Conservation (phyloP, 208 protist genomes). For the Angomonas deanei region DNA sequence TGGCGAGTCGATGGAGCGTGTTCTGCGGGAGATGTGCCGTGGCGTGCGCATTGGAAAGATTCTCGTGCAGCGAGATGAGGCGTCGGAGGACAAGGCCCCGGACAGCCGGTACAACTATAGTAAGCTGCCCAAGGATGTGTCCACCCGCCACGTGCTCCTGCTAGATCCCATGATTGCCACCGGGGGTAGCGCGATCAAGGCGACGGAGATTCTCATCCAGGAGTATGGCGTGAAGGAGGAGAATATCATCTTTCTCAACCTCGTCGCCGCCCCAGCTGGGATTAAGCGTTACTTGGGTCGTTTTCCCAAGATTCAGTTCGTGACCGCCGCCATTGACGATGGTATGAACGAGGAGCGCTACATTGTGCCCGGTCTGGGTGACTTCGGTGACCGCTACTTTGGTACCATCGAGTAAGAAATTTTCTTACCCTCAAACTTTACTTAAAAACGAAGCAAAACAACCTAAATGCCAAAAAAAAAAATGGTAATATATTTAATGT, state of each 20-base stretch:
- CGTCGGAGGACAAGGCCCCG: slow-evolving; percentile 77
- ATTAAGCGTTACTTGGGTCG: slow-evolving; percentile 47
- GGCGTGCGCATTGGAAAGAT: slow-evolving; percentile 97
- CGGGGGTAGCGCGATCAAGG: slow-evolving; percentile 80
- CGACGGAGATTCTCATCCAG: slow-evolving; percentile 71
- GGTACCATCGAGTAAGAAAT: slow-evolving; percentile 58
- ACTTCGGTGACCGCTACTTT: slow-evolving; percentile 97
- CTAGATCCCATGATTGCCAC: slow-evolving; percentile 97
- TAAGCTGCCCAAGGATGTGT: slow-evolving; percentile 95
- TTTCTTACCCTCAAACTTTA: neutral
- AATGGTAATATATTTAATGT: too few species aligned
- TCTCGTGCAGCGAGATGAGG: slow-evolving; percentile 96
- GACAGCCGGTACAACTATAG: slow-evolving; percentile 91
- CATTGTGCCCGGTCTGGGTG: slow-evolving; percentile 95
- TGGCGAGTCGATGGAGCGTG: slow-evolving; percentile 95
- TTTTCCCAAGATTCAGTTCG: slow-evolving; percentile 88
- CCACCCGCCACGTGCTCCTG: slow-evolving; percentile 88
- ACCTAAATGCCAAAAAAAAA: neutral
- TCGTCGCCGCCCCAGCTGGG: slow-evolving; percentile 91
- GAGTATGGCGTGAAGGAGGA: slow-evolving; percentile 87
- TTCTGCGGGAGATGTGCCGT: slow-evolving; percentile 91
- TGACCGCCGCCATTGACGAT: slow-evolving; percentile 90
- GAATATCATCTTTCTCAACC: slow-evolving; percentile 96
- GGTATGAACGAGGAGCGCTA: slow-evolving; percentile 89
- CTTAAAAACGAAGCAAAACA: neutral